phyloP scores from a whole-genome alignment of 805 yeast genomes.

The Pichia deserticola region DNA sequence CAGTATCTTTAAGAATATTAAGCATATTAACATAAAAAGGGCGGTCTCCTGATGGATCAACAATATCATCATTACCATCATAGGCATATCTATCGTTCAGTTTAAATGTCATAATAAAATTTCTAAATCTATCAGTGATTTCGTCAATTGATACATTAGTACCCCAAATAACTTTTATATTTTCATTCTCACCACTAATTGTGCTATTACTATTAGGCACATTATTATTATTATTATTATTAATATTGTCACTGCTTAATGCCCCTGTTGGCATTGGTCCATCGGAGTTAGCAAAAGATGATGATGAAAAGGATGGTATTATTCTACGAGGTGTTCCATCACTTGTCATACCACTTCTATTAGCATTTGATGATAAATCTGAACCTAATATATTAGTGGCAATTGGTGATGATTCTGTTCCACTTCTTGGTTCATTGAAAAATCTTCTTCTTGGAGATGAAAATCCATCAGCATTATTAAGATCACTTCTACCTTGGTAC shows the following conservation, averaged over 20 bases:
- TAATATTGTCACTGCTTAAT: background rate
- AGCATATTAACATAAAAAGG: slow-evolving; percentile 67
- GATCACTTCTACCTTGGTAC: slow-evolving; percentile 62
- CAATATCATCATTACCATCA: slow-evolving; percentile 34
- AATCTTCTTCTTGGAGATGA: slow-evolving; percentile 66
- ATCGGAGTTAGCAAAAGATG: slow-evolving; percentile 18
- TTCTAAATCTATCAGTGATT: slow-evolving; percentile 70
- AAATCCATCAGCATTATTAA: slow-evolving; percentile 59
- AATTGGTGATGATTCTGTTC: slow-evolving; percentile 12
- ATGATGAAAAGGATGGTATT: slow-evolving; percentile 11
- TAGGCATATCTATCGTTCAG: slow-evolving; percentile 56
- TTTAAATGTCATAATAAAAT: slow-evolving; percentile 79
- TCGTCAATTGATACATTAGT: slow-evolving; percentile 92
- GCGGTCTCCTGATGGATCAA: slow-evolving; percentile 53
- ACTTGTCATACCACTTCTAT: background rate
- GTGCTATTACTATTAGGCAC: background rate
- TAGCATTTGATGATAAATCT: slow-evolving; percentile 13
- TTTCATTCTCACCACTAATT: slow-evolving; percentile 40
- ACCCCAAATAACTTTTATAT: slow-evolving; percentile 95
- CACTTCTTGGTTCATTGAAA: slow-evolving; percentile 34
- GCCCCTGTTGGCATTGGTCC: slow-evolving; percentile 3
- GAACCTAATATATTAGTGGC: background rate
- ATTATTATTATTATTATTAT: too few relatives aligned
- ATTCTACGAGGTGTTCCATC: slow-evolving; percentile 5
- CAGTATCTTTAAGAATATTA: slow-evolving; percentile 67